These are phyloP conservation scores for Geosmithia morbida DNA, from an alignment of 2,329 filamentous ascomycete genomes.

Conservation along the genomic window DNA sequence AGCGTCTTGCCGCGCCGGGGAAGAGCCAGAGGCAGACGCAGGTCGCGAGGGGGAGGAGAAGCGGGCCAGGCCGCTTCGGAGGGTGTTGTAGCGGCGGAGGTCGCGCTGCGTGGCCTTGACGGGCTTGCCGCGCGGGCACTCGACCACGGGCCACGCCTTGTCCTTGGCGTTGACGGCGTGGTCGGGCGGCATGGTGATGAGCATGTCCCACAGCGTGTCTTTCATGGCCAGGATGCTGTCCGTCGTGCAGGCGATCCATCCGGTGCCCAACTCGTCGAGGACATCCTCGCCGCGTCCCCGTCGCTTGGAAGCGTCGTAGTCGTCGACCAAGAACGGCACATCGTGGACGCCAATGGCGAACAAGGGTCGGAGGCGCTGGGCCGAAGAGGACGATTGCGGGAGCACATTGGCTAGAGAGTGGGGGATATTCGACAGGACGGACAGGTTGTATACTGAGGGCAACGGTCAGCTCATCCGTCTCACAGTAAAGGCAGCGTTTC, in stretches of 20 bases:
- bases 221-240: constrained; percentile 87
- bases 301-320: constrained; percentile 33
- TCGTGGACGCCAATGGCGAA: constrained; percentile 92
- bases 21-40: constrained; percentile 6
- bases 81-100: constrained; percentile 59
- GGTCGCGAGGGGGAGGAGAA: constrained; percentile 13
- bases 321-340: constrained; percentile 60
- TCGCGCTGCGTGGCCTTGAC: constrained; percentile 86
- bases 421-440: constrained; percentile 82
- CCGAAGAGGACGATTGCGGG: constrained; percentile 38
- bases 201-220: constrained; percentile 72
- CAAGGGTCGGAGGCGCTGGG: constrained; percentile 61
- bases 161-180: constrained; percentile 41
- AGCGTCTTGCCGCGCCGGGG: constrained; percentile 11
- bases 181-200: constrained; percentile 64
- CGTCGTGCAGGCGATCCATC: constrained; percentile 92
- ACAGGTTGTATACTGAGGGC: constrained; percentile 78
- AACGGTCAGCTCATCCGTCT: constrained; percentile 3
- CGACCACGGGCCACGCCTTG: constrained; percentile 63
- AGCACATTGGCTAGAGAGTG: constrained; percentile 56
- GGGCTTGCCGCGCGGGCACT: constrained; percentile 45
- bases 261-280: constrained; percentile 35
- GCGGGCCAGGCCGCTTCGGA: constrained; percentile 48
- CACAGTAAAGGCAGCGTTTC: constrained; percentile 8
- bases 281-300: constrained; percentile 18